Evolutionary conservation across 1,284 basidiomycete genomes (phyloP).

Genomic region (Agroathelia rolfsii): DNA sequence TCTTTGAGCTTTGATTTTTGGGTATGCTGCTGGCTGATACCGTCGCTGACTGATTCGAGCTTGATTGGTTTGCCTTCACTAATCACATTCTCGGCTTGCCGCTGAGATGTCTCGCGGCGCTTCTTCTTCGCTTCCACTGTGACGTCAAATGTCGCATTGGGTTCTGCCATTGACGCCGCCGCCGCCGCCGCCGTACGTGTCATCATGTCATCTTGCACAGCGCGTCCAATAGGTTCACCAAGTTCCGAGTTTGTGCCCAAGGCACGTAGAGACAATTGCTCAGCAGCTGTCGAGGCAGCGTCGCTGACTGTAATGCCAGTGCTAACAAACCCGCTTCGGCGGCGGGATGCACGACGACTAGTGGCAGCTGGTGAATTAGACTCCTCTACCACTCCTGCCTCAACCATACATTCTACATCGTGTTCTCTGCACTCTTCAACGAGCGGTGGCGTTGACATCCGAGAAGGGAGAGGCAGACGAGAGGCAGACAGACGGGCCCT

Average conservation of each 20-base stretch:
- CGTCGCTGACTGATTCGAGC: no score
- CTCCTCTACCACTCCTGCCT: constrained; percentile 17
- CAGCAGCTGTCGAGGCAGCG: neutral
- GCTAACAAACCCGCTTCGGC: constrained; percentile 54
- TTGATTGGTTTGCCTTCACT: constrained; percentile 25
- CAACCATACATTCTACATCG: constrained; percentile 21
- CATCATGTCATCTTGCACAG: constrained; percentile 23
- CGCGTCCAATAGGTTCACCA: constrained; percentile 15
- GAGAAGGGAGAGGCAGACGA: constrained; percentile 35
- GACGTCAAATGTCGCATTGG: constrained; percentile 19
- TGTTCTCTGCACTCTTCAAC: constrained; percentile 13
- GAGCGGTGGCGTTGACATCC: constrained; percentile 23
- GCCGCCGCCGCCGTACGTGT: constrained; percentile 27
- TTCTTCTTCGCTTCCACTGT: constrained; percentile 19
- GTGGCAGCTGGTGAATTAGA: constrained; percentile 23
- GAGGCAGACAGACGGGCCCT: constrained; percentile 29
- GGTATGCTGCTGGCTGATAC: no score
- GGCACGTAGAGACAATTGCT: constrained; percentile 7
- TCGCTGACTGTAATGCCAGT: constrained; percentile 8
- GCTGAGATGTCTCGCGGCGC: constrained; percentile 30
- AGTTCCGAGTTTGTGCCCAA: constrained; percentile 17
- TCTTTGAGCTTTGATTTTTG: constrained; percentile 53
- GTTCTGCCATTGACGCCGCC: constrained; percentile 20
- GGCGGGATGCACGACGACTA: constrained; percentile 44
- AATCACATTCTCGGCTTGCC: constrained; percentile 27